Evolutionary conservation across 345 rosid species (phyloP), one percentile per base, ranked within the genome.

Genomic region (Pistacia vera): DNA sequence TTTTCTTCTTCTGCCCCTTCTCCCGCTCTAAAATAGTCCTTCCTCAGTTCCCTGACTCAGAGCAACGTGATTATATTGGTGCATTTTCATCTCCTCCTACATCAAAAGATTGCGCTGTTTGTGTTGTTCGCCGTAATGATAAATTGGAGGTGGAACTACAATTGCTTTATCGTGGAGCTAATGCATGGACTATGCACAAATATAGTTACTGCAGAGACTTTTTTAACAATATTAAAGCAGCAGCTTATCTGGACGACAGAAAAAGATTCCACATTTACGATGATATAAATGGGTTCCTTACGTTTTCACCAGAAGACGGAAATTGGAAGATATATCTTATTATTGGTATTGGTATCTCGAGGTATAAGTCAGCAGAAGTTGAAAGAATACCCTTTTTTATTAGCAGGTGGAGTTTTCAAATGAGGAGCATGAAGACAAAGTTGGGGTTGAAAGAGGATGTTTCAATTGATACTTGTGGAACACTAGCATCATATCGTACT

Each of bases 1-100:
- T 80, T 38, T 83, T 44, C 75, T 77, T 83, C 81, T 83, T 83
- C 56, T 83, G 79, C 73, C 86, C 83, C 20, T 80, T 80, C 33
- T 83, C 83, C 0, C 65, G 75, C 13, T 72, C 81, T 0, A 77
- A 14, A 74, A 77, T 83, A 0, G 74, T 74, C 28, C 81, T 83
- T 71, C 86, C 86, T 0, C 30, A 61, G 11, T 48, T 80, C 12
- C 72, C 76, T 11, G 14, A n/a, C 5, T 16, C 16, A 3, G 38
- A 17, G 7, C 38, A 62, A 0, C 9, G 41, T 9, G 16, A 74
- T n/a, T 30, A 46, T 35, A 48, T 65, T 5, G 83, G 77, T 0
- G 2, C 78, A 17, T 79, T 83, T 41, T 77, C 85, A 48, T 71
- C 85, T 12, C 71, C 74, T 14, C 83, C 85, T 2, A 79, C 83